A percentile compares a stretch with the other conserved stretches of the same genome.
Evolutionary conservation across 2,329 filamentous ascomycete genomes (phyloP).

Genomic region (Claviceps sp.): DNA sequence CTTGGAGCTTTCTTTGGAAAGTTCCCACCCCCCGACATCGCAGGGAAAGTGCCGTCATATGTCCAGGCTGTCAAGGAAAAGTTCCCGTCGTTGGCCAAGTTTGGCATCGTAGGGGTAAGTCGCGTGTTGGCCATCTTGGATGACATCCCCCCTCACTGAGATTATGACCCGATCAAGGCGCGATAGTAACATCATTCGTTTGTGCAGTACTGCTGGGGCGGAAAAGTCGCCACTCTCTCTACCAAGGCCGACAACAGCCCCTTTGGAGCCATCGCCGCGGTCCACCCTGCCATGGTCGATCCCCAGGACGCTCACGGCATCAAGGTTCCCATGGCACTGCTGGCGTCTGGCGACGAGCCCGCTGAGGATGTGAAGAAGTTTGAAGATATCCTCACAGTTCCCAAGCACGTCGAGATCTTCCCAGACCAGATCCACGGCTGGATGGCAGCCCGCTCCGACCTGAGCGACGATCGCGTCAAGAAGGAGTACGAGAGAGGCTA

Average conservation of each 20-base stretch:
- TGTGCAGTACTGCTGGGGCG: slow-evolving; percentile 54
- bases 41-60: slow-evolving; percentile 38
- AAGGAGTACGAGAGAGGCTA: slow-evolving; percentile 51
- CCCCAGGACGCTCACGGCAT: slow-evolving; percentile 45
- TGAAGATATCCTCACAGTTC: slow-evolving; percentile 35
- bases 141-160: neutral
- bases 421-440: slow-evolving; percentile 56
- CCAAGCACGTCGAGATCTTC: slow-evolving; percentile 54
- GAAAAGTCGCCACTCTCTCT: slow-evolving; percentile 46
- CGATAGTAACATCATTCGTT: neutral
- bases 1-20: slow-evolving; percentile 45
- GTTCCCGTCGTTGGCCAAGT: slow-evolving; percentile 42
- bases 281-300: slow-evolving; percentile 53
- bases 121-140: neutral
- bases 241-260: slow-evolving; percentile 36
- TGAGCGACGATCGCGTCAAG: slow-evolving; percentile 42
- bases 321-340: slow-evolving; percentile 45
- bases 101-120: slow-evolving; percentile 47
- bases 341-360: slow-evolving; percentile 54
- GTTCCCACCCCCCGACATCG: slow-evolving; percentile 33
- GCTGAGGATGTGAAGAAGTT: slow-evolving; percentile 42
- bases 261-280: slow-evolving; percentile 40
- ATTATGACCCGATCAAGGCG: neutral
- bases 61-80: slow-evolving; percentile 37
- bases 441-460: slow-evolving; percentile 55